Conservation (phyloP, 2,329 filamentous ascomycete species). For the Herpotrichia juniperi region DNA sequence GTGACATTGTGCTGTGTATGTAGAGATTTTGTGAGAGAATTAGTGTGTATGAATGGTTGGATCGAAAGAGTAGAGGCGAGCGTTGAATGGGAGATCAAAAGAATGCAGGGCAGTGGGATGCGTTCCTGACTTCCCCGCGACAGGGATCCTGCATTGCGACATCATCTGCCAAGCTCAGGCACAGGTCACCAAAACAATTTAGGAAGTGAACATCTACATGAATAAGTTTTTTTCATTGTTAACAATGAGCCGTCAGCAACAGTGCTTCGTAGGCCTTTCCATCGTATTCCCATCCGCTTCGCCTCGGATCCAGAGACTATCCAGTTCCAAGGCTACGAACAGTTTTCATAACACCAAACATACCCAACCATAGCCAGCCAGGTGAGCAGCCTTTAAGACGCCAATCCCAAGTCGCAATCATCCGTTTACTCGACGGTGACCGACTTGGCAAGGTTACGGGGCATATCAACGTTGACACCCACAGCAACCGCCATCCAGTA, state of each 20-base stretch:
- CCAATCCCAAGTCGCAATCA: slow-evolving; percentile 20
- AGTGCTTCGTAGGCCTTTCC: neutral
- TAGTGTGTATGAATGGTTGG: neutral
- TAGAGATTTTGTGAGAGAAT: neutral
- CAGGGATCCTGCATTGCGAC: slow-evolving; percentile 16
- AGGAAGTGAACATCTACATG: neutral
- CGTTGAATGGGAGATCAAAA: neutral
- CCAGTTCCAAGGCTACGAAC: slow-evolving; percentile 6
- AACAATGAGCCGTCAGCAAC: neutral
- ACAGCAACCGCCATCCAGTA: slow-evolving; percentile 98
- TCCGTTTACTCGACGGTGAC: slow-evolving; percentile 88
- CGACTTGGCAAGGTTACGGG: slow-evolving; percentile 97
- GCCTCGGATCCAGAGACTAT: neutral
- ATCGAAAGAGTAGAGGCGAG: too few species aligned
- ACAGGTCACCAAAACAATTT: neutral
- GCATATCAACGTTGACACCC: slow-evolving; percentile 97
- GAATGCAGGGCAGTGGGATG: slow-evolving; percentile 1
- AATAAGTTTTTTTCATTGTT: slow-evolving; percentile 4
- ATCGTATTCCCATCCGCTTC: neutral
- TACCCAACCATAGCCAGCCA: slow-evolving; percentile 33
- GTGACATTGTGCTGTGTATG: slow-evolving; percentile 47
- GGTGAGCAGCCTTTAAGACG: slow-evolving; percentile 29
- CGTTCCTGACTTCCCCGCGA: slow-evolving; percentile 15
- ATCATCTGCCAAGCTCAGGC: slow-evolving; percentile 17
- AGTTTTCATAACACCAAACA: slow-evolving; percentile 29